Evolutionary conservation across 805 yeast species (phyloP).

Genomic region (Suhomyces faveliae): DNA sequence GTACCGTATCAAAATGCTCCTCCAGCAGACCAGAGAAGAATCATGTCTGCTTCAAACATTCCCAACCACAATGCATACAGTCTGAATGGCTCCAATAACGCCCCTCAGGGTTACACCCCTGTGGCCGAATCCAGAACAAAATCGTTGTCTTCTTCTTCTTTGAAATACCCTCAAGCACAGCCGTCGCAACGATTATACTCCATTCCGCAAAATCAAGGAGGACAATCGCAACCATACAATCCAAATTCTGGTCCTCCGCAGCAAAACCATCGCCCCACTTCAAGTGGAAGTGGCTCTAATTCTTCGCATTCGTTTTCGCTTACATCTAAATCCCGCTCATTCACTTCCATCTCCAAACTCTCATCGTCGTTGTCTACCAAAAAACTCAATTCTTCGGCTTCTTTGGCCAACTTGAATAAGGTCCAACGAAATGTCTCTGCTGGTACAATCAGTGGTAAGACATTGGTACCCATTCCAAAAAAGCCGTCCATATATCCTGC

Average conservation of each 20-base stretch:
- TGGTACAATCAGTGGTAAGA: conserved; percentile 17
- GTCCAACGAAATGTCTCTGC: conserved; percentile 31
- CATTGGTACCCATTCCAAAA: conserved; percentile 27
- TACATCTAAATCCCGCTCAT: conserved; percentile 40
- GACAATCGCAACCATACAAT: conserved; percentile 6
- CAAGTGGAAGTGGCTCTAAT: conserved; percentile 17
- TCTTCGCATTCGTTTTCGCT: conserved; percentile 35
- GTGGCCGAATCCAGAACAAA: conserved; percentile 22
- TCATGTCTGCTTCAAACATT: conserved; percentile 30
- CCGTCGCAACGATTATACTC: conserved; percentile 8
- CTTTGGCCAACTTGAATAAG: conserved; percentile 24
- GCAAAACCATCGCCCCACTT: conserved; percentile 10
- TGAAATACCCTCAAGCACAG: conserved; percentile 8
- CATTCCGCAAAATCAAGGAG: conserved; percentile 7
- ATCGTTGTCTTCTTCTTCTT: conserved; percentile 27
- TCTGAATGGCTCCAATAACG: conserved; percentile 7
- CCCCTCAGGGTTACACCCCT: not conserved
- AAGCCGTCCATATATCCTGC: conserved; percentile 89
- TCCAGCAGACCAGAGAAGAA: conserved; percentile 21
- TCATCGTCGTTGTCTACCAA: conserved; percentile 41
- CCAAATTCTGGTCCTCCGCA: not conserved
- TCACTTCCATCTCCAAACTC: conserved; percentile 40
- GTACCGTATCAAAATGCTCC: no score
- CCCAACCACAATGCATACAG: conserved; percentile 5
- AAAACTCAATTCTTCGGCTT: conserved; percentile 34